Conservation (phyloP, 2,329 filamentous ascomycete genomes). For the Escovopsis sp. region DNA sequence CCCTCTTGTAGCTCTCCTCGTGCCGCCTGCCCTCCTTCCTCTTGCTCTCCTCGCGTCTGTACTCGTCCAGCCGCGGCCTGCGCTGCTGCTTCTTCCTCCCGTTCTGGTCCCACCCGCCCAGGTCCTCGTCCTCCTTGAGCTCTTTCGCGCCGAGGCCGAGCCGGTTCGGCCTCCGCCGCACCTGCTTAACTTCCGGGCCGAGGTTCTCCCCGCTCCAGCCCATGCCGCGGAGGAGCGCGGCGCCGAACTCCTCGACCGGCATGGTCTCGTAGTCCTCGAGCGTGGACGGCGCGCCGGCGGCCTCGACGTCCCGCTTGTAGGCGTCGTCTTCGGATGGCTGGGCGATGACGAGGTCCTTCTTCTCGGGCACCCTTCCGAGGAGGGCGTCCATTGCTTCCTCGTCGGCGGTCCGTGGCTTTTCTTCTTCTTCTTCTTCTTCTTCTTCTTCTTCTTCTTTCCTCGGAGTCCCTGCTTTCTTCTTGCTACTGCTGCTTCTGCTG, state of each 20-base stretch:
- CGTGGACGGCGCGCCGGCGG: conserved; percentile 60
- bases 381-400: conserved; percentile 52
- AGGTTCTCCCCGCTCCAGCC: conserved; percentile 69
- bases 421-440: conserved; percentile 1
- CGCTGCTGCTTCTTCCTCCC: conserved; percentile 32
- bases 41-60: conserved; percentile 29
- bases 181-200: conserved; percentile 41
- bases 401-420: conserved; percentile 19
- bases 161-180: conserved; percentile 61
- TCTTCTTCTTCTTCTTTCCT: not conserved
- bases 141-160: conserved; percentile 83
- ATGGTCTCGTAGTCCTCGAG: conserved; percentile 77
- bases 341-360: conserved; percentile 35
- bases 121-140: conserved; percentile 53
- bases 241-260: conserved; percentile 89
- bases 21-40: conserved; percentile 27
- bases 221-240: conserved; percentile 81
- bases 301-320: conserved; percentile 53
- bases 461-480: not conserved
- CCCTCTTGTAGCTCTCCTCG: conserved; percentile 33
- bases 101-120: conserved; percentile 68
- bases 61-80: conserved; percentile 34
- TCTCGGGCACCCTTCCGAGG: conserved; percentile 36
- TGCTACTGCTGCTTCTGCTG: conserved; percentile 34
- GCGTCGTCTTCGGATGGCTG: conserved; percentile 45